These are phyloP conservation scores for Mortierella sp. DNA, from an alignment of 371 early-diverging fungal genomes.

Conservation along the genomic window DNA sequence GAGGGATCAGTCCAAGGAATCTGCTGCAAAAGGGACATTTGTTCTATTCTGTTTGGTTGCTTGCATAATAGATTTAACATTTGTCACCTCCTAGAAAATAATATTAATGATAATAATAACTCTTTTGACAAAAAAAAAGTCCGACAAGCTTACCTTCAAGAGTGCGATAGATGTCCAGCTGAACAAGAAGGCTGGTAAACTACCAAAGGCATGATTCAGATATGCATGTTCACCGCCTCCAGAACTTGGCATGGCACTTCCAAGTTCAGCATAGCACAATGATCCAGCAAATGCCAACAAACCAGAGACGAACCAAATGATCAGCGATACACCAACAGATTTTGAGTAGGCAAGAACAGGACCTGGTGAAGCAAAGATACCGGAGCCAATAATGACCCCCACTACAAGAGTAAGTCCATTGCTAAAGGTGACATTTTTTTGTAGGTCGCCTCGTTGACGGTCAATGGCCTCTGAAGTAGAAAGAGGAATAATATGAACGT, in stretches of 20 bases:
- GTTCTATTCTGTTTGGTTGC: not conserved
- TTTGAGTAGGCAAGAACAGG: slow-evolving; percentile 82
- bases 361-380: slow-evolving; percentile 89
- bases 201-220: slow-evolving; percentile 82
- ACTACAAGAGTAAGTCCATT: slow-evolving; percentile 80
- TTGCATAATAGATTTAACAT: not conserved
- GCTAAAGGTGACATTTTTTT: slow-evolving; percentile 75
- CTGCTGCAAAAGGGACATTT: not conserved
- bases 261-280: slow-evolving; percentile 87
- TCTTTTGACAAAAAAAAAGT: too few species aligned
- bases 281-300: slow-evolving; percentile 83
- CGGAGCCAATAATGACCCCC: slow-evolving; percentile 90
- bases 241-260: slow-evolving; percentile 85
- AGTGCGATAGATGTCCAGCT: slow-evolving; percentile 77
- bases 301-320: slow-evolving; percentile 85
- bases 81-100: not conserved
- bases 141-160: slow-evolving; percentile 63
- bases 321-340: slow-evolving; percentile 82
- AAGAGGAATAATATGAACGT: slow-evolving; percentile 56
- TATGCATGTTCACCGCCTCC: slow-evolving; percentile 91
- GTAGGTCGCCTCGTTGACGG: slow-evolving; percentile 68
- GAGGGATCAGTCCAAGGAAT: slow-evolving; percentile 7
- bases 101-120: not conserved
- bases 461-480: slow-evolving; percentile 71
- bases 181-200: slow-evolving; percentile 86